Evolutionary conservation across 2,329 filamentous ascomycete genomes (phyloP).

Genomic region (Sphaerulina populicola): DNA sequence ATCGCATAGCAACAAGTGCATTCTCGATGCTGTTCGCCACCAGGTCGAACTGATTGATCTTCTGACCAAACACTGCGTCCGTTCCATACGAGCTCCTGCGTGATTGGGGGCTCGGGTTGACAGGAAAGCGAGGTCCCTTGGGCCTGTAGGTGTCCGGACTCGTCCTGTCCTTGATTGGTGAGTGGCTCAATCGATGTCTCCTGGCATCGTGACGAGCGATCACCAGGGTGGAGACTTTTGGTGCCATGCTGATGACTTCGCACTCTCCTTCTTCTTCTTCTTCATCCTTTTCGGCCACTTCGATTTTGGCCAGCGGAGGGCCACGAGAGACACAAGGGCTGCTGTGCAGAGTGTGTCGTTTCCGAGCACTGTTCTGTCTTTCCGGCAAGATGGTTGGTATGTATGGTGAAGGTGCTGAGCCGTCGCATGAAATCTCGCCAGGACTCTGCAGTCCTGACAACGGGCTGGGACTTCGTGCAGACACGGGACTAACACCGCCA

Average conservation of each 20-base stretch:
- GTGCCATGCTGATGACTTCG: constrained; percentile 25
- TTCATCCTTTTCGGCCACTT: background rate
- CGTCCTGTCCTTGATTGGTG: background rate
- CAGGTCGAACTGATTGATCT: constrained; percentile 22
- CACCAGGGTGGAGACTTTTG: constrained; percentile 14
- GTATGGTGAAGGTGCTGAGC: background rate
- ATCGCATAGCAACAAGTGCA: constrained; percentile 23
- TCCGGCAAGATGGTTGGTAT: background rate
- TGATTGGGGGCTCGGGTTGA: background rate
- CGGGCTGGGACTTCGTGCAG: background rate
- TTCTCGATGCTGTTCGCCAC: constrained; percentile 28
- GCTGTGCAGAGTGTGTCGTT: background rate
- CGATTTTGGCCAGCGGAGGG: background rate
- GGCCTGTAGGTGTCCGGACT: constrained; percentile 11
- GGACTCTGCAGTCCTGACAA: background rate
- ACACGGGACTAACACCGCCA: constrained; percentile 8
- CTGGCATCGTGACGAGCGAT: background rate
- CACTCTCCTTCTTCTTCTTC: constrained; percentile 8
- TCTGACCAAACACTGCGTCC: constrained; percentile 20
- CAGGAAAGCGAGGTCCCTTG: background rate
- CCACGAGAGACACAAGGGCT: background rate
- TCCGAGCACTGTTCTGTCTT: background rate
- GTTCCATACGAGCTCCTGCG: background rate
- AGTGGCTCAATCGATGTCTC: background rate
- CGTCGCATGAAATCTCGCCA: background rate